A percentile compares a stretch with the other conserved stretches of the same genome.
Conservation (phyloP, 495 filamentous ascomycete species). For the Achaetomiella virescens region DNA sequence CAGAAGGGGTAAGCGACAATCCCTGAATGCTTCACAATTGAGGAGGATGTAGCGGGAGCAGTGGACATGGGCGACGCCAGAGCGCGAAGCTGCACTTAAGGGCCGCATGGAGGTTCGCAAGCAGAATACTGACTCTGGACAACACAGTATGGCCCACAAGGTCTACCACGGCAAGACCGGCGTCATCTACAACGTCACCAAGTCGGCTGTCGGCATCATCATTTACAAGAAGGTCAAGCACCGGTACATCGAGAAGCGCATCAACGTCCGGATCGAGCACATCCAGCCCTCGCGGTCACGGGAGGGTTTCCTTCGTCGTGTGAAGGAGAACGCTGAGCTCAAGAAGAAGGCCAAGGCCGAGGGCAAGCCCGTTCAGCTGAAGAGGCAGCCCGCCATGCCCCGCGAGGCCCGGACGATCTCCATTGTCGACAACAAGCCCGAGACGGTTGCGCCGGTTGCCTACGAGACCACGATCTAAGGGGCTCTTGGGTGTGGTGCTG, state of each 20-base stretch:
- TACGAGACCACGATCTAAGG: slow-evolving; percentile 98
- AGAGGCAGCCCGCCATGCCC: slow-evolving; percentile 79
- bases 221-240: slow-evolving; percentile 98
- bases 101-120: background rate
- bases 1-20: slow-evolving; percentile 66
- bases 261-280: slow-evolving; percentile 98
- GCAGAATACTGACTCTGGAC: slow-evolving; percentile 23
- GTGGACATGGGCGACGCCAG: background rate
- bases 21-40: background rate
- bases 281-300: slow-evolving; percentile 85
- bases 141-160: slow-evolving; percentile 89
- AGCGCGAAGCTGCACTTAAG: background rate
- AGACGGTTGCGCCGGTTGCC: slow-evolving; percentile 83
- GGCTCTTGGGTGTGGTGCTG: slow-evolving; percentile 9
- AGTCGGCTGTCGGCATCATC: slow-evolving; percentile 92
- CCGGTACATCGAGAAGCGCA: slow-evolving; percentile 98
- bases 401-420: slow-evolving; percentile 72
- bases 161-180: slow-evolving; percentile 99
- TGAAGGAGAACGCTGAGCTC: slow-evolving; percentile 90
- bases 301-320: slow-evolving; percentile 90
- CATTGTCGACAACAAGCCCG: slow-evolving; percentile 69
- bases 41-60: background rate
- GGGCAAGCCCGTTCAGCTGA: slow-evolving; percentile 78
- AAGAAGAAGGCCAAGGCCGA: slow-evolving; percentile 88
- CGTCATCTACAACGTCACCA: slow-evolving; percentile 97